These are phyloP conservation scores for Heterobasidion occidentale DNA, from an alignment of 1,284 basidiomycete species.

Conservation along the genomic window DNA sequence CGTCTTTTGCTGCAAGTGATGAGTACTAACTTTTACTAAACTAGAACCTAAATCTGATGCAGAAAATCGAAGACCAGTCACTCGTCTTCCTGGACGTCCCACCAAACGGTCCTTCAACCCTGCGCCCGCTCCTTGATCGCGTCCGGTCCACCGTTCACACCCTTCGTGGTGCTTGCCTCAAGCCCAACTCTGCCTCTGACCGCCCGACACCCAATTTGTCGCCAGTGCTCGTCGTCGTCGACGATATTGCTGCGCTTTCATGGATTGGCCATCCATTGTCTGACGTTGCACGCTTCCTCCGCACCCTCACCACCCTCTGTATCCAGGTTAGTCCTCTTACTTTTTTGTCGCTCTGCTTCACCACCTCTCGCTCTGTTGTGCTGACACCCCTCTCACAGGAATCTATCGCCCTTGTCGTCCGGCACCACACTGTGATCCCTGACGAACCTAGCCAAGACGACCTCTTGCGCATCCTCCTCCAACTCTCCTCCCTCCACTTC, in stretches of 20 bases:
- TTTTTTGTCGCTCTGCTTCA: neutral
- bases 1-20: neutral
- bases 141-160: conserved; percentile 17
- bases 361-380: no score
- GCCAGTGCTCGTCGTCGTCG: conserved; percentile 45
- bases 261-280: conserved; percentile 53
- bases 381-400: conserved; percentile 23
- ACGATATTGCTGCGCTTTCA: conserved; percentile 55
- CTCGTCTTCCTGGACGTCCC: conserved; percentile 46
- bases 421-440: conserved; percentile 50
- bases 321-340: conserved; percentile 33
- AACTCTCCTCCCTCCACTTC: conserved; percentile 55
- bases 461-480: conserved; percentile 45
- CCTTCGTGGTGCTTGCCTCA: conserved; percentile 2
- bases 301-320: conserved; percentile 49
- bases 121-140: conserved; percentile 27
- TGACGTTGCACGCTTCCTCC: conserved; percentile 45
- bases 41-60: conserved; percentile 49
- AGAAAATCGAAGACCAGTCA: conserved; percentile 31
- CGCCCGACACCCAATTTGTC: conserved; percentile 1
- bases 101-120: conserved; percentile 9
- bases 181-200: neutral
- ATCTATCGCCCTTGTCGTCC: conserved; percentile 45
- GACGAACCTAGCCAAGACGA: conserved; percentile 41
- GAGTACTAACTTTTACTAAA: no score